Evolutionary conservation across 2,329 filamentous ascomycete genomes (phyloP), one percentile per base, ranked within the genome.

Genomic region (Trichophyton verrucosum): DNA sequence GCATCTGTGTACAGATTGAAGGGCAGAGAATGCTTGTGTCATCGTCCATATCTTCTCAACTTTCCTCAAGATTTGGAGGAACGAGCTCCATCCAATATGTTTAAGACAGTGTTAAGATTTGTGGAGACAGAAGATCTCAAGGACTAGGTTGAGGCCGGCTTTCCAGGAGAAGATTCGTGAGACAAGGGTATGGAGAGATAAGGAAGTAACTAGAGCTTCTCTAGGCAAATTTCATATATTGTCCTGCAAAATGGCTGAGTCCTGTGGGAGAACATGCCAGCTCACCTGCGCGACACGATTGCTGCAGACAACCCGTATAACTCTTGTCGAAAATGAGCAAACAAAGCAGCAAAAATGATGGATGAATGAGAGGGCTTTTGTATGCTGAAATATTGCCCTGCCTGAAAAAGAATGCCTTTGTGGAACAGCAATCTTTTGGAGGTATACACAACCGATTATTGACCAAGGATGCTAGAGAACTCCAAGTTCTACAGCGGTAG

Each of bases 351-450:
- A 53, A 42, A n/a, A 44, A 33, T 44, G 42, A 58, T 59, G 60
- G 58, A 62, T 63, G 63, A 62, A 61, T 61, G 40, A 42, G 51
- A 44, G 55, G 36, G 36, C 33, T 42, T 57, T 57, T 44, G 40
- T 57, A 57, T 42, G 55, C 57, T 58, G 62, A 44, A 59, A 65
- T 60, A 60, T 56, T 64, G 56, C 62, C 61, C 64, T 65, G 65
- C 60, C 66, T 62, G 64, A 65, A 66, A 66, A 64, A 63, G 61
- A 65, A 63, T 67, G 62, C 47, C 61, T 61, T 65, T 66, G 72
- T 73, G 69, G 63, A 70, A 72, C 72, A 62, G 64, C 62, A 62
- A 66, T 65, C 63, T 67, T 49, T 68, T 64, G 65, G 63, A 66
- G 66, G 66, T 61, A 66, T 61, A 63, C 61, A 62, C 61, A 64